These are phyloP conservation scores for Geotrichum phurueaensis DNA, from an alignment of 1,139 yeast genomes.

Conservation along the genomic window DNA sequence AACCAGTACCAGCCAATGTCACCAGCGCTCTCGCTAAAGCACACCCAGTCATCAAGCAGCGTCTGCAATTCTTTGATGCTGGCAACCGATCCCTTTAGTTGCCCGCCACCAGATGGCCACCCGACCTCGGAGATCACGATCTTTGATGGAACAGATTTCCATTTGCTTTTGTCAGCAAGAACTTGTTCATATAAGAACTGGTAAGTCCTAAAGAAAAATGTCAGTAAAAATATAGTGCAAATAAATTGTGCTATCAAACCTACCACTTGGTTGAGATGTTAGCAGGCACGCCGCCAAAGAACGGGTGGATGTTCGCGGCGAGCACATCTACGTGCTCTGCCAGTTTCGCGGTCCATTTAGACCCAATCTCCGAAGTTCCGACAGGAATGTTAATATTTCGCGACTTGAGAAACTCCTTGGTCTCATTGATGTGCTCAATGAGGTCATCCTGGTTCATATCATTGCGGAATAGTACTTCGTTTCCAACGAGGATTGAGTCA, in stretches of 20 bases:
- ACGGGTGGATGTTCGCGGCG: constrained; percentile 66
- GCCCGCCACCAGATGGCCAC: constrained; percentile 66
- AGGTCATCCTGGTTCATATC: constrained; percentile 43
- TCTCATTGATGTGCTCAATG: constrained; percentile 41
- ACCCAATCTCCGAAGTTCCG: constrained; percentile 55
- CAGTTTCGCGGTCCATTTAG: constrained; percentile 35
- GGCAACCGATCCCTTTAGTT: constrained; percentile 44
- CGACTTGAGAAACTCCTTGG: constrained; percentile 38
- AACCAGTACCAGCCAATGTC: constrained; percentile 54
- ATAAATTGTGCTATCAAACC: background rate
- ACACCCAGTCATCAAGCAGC: constrained; percentile 51
- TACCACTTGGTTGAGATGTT: constrained; percentile 48
- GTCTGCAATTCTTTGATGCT: constrained; percentile 42
- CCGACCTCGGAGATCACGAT: constrained; percentile 61
- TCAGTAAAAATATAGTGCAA: background rate
- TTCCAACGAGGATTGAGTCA: constrained; percentile 54
- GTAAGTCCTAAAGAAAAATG: constrained; percentile 29
- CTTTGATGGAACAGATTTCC: constrained; percentile 25
- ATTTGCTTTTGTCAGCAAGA: constrained; percentile 23
- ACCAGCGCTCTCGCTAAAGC: constrained; percentile 34
- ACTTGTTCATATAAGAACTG: constrained; percentile 47
- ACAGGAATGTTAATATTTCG: constrained; percentile 41
- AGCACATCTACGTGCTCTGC: constrained; percentile 46
- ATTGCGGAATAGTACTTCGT: constrained; percentile 55
- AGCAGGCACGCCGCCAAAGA: constrained; percentile 55